These are phyloP conservation scores for Aspergillus conjunctus DNA, from an alignment of 495 filamentous ascomycete species.

Conservation along the genomic window DNA sequence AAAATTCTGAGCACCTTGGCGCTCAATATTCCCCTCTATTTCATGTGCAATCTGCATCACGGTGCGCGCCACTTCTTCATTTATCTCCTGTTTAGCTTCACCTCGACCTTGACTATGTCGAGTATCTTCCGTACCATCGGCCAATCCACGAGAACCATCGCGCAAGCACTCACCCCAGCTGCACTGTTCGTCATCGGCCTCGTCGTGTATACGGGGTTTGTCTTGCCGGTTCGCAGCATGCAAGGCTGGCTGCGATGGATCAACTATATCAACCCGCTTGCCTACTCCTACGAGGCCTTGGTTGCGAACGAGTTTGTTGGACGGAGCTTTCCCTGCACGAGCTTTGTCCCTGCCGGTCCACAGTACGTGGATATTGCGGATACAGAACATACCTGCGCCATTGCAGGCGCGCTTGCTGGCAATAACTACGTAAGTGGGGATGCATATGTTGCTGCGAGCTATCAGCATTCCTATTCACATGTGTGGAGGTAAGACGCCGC, in stretches of 20 bases:
- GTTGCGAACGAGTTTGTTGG: constrained; percentile 57
- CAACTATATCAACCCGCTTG: constrained; percentile 70
- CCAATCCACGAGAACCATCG: constrained; percentile 32
- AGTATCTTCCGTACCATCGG: constrained; percentile 43
- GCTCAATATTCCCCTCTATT: constrained; percentile 58
- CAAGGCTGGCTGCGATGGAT: constrained; percentile 44
- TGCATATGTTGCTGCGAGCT: too few species aligned
- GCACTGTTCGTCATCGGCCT: constrained; percentile 37
- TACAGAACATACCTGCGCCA: constrained; percentile 39
- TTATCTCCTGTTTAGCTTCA: too few species aligned
- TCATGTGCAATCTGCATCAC: constrained; percentile 53
- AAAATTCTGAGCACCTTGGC: constrained; percentile 46
- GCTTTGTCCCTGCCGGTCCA: constrained; percentile 54
- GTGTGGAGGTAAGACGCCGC: too few species aligned
- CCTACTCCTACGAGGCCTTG: constrained; percentile 39
- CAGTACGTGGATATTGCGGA: constrained; percentile 26
- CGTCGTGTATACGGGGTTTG: constrained; percentile 39
- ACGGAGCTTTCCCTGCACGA: constrained; percentile 49
- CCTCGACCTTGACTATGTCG: constrained; percentile 55
- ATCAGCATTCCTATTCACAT: too few species aligned
- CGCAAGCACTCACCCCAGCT: constrained; percentile 39
- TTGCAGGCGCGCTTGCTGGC: constrained; percentile 51
- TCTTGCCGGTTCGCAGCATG: constrained; percentile 38
- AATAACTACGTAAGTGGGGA: constrained; percentile 43
- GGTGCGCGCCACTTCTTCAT: constrained; percentile 56